These are phyloP conservation scores for Fagus sylvatica DNA, from an alignment of 306 rosid species.

Conservation along the genomic window DNA sequence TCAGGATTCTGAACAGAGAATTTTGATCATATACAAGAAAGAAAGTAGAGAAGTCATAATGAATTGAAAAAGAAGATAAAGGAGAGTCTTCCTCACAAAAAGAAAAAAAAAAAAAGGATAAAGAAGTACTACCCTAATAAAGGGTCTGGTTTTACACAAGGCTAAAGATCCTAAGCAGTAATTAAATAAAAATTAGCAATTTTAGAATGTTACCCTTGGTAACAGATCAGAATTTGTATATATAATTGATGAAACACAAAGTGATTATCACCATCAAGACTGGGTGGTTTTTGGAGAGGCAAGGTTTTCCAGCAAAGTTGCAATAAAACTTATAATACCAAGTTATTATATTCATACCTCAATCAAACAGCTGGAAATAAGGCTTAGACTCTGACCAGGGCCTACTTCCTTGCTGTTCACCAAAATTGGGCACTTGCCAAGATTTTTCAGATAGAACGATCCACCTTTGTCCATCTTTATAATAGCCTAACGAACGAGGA, in stretches of 20 bases:
- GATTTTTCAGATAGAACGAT: too few species aligned
- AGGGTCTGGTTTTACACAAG: neutral
- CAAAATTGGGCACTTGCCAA: too few species aligned
- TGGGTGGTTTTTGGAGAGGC: neutral
- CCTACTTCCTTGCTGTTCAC: too few species aligned
- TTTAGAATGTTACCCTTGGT: neutral
- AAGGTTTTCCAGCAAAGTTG: neutral
- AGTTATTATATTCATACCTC: slow-evolving; percentile 52
- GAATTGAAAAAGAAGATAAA: neutral
- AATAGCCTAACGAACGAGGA: too few species aligned
- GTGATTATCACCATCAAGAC: neutral
- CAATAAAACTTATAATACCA: neutral
- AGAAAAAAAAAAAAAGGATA: neutral
- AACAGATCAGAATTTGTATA: neutral
- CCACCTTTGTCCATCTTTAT: too few species aligned
- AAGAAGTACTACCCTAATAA: neutral
- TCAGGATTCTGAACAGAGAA: neutral
- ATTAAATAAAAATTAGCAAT: neutral
- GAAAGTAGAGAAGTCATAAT: neutral
- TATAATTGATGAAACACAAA: neutral
- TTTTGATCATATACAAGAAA: neutral
- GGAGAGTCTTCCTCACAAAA: neutral
- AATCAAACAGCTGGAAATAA: slow-evolving; percentile 65
- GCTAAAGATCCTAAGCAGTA: neutral
- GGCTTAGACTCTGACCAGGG: slow-evolving; percentile 60